These are phyloP conservation scores for Puya raimondii DNA, from an alignment of 176 grass and related monocot genomes.

Conservation along the genomic window DNA sequence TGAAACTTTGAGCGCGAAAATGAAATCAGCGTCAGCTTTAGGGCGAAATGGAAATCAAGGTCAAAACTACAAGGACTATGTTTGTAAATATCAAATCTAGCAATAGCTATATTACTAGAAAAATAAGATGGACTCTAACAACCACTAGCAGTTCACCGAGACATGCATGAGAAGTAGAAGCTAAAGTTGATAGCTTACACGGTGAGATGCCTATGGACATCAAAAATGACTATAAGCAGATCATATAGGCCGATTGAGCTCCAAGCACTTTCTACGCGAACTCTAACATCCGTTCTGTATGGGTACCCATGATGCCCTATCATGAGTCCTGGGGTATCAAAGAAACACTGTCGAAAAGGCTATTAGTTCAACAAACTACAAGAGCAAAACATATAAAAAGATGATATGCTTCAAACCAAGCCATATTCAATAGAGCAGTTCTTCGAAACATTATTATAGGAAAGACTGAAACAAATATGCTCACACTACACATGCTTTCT, in stretches of 20 bases:
- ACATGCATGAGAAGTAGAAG: slow-evolving; percentile 14
- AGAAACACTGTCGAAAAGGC: slow-evolving; percentile 60
- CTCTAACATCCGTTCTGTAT: slow-evolving; percentile 55
- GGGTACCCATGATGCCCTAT: slow-evolving; percentile 85
- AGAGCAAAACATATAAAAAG: background rate
- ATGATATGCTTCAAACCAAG: background rate
- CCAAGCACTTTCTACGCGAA: slow-evolving; percentile 96
- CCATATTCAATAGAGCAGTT: background rate
- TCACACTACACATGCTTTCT: too few relatives aligned
- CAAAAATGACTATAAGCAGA: slow-evolving; percentile 88
- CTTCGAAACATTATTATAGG: background rate
- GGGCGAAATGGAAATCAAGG: too few relatives aligned
- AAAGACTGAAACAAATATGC: background rate
- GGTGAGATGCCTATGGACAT: slow-evolving; percentile 74
- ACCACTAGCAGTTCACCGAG: too few relatives aligned
- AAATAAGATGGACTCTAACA: too few relatives aligned
- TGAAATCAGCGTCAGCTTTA: too few relatives aligned
- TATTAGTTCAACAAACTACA: slow-evolving; percentile 9
- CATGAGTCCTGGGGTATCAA: slow-evolving; percentile 94
- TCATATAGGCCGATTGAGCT: slow-evolving; percentile 83
- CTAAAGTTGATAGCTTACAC: slow-evolving; percentile 32
- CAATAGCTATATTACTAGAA: too few relatives aligned
- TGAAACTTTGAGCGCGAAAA: too few relatives aligned
- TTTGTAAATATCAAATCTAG: too few relatives aligned
- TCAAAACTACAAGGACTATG: too few relatives aligned